Evolutionary conservation across 176 grass and related monocot genomes (phyloP).

Genomic region (Eremochloa ophiuroides): DNA sequence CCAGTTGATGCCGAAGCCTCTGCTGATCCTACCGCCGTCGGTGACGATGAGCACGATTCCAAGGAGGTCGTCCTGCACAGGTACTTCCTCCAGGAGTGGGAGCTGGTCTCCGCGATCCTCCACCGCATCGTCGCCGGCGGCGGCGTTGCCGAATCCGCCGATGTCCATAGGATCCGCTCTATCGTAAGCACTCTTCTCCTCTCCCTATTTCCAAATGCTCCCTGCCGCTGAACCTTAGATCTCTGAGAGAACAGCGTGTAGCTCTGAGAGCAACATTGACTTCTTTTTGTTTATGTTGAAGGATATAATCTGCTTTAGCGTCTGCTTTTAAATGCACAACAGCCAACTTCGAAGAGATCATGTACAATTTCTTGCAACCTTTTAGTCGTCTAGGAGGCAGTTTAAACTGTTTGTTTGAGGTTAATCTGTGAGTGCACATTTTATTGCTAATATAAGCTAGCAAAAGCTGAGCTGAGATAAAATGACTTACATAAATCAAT

Average conservation of each 20-base stretch:
- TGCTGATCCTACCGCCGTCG: conserved; percentile 22
- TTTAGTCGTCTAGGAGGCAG: not conserved
- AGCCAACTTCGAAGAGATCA: conserved; percentile 1
- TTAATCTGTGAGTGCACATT: not conserved
- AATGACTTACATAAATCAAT: not conserved
- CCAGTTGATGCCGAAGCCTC: conserved; percentile 8
- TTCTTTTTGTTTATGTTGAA: conserved; percentile 12
- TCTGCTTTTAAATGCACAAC: not conserved
- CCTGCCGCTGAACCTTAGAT: conserved; percentile 21
- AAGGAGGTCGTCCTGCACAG: conserved; percentile 75
- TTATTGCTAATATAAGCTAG: not conserved
- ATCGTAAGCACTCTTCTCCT: conserved; percentile 52
- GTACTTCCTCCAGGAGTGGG: conserved; percentile 93
- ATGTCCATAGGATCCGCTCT: conserved; percentile 73
- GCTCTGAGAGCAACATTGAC: not conserved
- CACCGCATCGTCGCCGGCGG: conserved; percentile 49
- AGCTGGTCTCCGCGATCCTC: conserved; percentile 59
- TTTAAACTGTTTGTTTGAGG: conserved; percentile 6
- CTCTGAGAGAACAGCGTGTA: not conserved
- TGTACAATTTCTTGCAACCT: not conserved
- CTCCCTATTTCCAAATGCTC: not conserved
- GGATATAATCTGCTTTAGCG: not conserved
- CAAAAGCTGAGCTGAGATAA: not conserved
- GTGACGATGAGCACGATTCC: conserved; percentile 69
- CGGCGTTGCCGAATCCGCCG: conserved; percentile 48